Evolutionary conservation across 73 alveolate genomes (phyloP).

Genomic region (Diophrys appendiculata): DNA sequence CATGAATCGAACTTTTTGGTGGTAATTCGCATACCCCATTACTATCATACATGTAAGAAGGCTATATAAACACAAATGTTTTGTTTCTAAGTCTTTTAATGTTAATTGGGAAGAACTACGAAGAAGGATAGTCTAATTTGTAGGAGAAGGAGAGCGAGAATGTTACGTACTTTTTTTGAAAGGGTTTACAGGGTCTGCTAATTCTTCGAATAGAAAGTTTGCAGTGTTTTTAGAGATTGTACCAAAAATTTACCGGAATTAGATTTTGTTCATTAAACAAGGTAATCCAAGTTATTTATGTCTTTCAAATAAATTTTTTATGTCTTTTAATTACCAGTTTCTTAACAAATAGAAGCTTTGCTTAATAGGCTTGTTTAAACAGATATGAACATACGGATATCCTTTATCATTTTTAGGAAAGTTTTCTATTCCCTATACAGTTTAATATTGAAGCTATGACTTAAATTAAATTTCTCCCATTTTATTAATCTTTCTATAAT

Average conservation of each 20-base stretch:
- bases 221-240: background rate
- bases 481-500: no score
- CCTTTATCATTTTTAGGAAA: background rate
- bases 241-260: background rate
- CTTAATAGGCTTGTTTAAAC: background rate
- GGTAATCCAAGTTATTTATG: background rate
- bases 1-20: constrained; percentile 34
- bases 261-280: background rate
- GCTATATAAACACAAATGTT: constrained; percentile 14
- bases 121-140: no score
- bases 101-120: background rate
- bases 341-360: background rate
- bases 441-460: no score
- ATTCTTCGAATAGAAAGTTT: background rate
- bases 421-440: no score
- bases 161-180: background rate
- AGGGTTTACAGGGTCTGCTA: background rate
- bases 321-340: background rate
- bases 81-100: background rate
- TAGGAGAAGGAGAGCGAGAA: no score
- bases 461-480: no score
- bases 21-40: constrained; percentile 44
- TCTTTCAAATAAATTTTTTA: background rate
- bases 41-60: constrained; percentile 29
- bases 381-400: background rate